Evolutionary conservation across 257 asterid genomes (phyloP).

Genomic region (Ilex asprella): DNA sequence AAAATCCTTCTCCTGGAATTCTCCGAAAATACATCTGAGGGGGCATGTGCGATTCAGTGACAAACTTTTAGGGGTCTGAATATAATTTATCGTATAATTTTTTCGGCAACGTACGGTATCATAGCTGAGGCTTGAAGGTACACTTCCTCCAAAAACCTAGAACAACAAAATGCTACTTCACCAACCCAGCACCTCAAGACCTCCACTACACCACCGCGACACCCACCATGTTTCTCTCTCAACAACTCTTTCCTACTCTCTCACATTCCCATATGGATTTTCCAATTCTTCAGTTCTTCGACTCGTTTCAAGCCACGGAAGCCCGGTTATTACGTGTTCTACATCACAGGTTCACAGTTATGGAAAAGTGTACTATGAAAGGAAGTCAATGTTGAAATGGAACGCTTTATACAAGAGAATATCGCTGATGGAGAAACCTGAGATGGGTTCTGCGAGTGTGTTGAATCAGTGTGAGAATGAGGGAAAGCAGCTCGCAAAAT

Average conservation of each 20-base stretch:
- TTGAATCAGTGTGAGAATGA: slow-evolving; percentile 65
- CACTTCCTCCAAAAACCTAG: slow-evolving; percentile 29
- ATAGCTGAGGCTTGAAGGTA: too few relatives aligned
- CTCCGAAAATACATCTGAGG: too few relatives aligned
- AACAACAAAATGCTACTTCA: slow-evolving; percentile 58
- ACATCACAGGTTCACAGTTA: slow-evolving; percentile 44
- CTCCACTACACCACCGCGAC: slow-evolving; percentile 28
- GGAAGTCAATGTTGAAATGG: slow-evolving; percentile 55
- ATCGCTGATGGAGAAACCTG: slow-evolving; percentile 38
- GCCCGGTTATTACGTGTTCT: slow-evolving; percentile 37
- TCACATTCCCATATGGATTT: slow-evolving; percentile 45
- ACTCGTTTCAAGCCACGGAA: slow-evolving; percentile 26
- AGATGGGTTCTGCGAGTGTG: slow-evolving; percentile 51
- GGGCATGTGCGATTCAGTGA: too few relatives aligned
- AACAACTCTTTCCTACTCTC: slow-evolving; percentile 25
- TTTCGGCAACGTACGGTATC: too few relatives aligned
- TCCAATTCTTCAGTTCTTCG: slow-evolving; percentile 28
- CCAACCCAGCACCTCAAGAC: slow-evolving; percentile 41
- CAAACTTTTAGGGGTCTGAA: too few relatives aligned
- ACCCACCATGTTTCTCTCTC: slow-evolving; percentile 18
- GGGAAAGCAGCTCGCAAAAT: slow-evolving; percentile 51
- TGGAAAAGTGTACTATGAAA: slow-evolving; percentile 63
- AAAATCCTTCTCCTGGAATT: too few relatives aligned
- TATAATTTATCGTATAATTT: too few relatives aligned
- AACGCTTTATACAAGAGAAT: slow-evolving; percentile 51